Percentiles rank a stretch among this genome's conserved stretches.
These are phyloP conservation scores for Thelonectria discophora DNA, from an alignment of 2,329 filamentous ascomycete genomes.

Conservation along the genomic window DNA sequence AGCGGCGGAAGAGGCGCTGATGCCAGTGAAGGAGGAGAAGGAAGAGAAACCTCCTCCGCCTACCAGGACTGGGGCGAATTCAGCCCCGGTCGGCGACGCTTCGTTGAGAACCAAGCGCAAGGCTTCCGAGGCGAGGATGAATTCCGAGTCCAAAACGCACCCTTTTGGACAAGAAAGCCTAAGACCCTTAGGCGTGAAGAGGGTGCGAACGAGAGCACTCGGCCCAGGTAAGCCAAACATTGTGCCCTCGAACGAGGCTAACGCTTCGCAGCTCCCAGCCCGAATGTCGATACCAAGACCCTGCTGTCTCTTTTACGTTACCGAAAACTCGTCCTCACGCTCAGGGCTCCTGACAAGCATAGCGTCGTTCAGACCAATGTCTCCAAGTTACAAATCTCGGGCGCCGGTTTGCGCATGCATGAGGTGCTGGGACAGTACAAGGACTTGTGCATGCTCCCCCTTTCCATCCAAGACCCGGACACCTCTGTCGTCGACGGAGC, in stretches of 20 bases:
- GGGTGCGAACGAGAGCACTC: slow-evolving; percentile 10
- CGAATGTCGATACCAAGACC: slow-evolving; percentile 28
- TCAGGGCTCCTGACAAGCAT: slow-evolving; percentile 11
- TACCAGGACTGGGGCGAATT: slow-evolving; percentile 30
- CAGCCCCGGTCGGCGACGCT: slow-evolving; percentile 30
- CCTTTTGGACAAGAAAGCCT: not conserved
- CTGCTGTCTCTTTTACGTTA: slow-evolving; percentile 31
- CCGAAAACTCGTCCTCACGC: slow-evolving; percentile 25
- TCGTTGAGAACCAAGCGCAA: slow-evolving; percentile 19
- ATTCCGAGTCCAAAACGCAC: not conserved
- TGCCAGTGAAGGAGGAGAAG: slow-evolving; percentile 15
- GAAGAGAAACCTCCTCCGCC: slow-evolving; percentile 11
- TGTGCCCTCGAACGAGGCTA: not conserved
- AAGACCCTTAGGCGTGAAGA: not conserved
- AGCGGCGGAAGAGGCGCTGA: slow-evolving; percentile 22
- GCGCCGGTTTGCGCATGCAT: slow-evolving; percentile 34
- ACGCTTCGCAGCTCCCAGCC: slow-evolving; percentile 24
- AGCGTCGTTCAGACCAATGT: not conserved
- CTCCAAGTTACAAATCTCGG: slow-evolving; percentile 31
- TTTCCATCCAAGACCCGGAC: slow-evolving; percentile 21
- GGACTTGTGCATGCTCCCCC: slow-evolving; percentile 26
- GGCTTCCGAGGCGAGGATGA: not conserved
- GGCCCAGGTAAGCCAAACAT: slow-evolving; percentile 29
- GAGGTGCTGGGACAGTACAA: slow-evolving; percentile 23
- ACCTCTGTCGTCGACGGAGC: slow-evolving; percentile 11